Evolutionary conservation across 495 filamentous ascomycete species (phyloP), one percentile per base, ranked within the genome.

Genomic region (Rusavskia elegans): DNA sequence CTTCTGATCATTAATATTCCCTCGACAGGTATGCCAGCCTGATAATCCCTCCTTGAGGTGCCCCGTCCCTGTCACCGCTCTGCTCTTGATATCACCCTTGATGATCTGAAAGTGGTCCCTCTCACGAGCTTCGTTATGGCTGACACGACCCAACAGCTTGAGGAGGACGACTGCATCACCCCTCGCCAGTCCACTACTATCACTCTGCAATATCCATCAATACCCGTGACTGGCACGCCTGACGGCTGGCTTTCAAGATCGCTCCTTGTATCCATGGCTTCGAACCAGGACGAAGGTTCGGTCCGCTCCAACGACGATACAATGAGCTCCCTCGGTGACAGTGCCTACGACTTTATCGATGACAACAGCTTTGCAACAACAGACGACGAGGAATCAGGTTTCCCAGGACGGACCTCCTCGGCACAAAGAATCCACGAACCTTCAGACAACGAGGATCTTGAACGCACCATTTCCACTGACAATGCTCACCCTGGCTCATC

Each of bases 331-430:
- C 64, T 80, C 38, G 66, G 70, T 55, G 77, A 79, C 55, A 78
- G 77, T 54, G 64, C 75, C 44, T 81, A 77, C 57, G 76, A 79
- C 45, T 66, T 80, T 41, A 71, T 81, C 59, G 63, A 68, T 23
- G 64, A 67, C 50, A 66, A 44, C 39, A 62, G 59, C 36, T 51
- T 49, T 49, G 51, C 51, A n/a, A 59, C 55, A 21, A 57, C 59
- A 27, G 59, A 62, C 37, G 58, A 59, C 35, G 59, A 62, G 37
- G 58, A 59, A 37, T 54, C 57, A 51, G 52, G 53, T 50, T 23
- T 29, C 21, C 45, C 53, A 53, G 50, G 38, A 2, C 50, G 53
- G 7, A 27, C 25, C 23, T 62, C 54, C 17, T 46, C 44, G 20
- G 44, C 59, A 32, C 55, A 55, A 21, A 57, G 56, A 36, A 56